These are phyloP conservation scores for Crataegus laevigata DNA, from an alignment of 306 rosid genomes.

Conservation along the genomic window DNA sequence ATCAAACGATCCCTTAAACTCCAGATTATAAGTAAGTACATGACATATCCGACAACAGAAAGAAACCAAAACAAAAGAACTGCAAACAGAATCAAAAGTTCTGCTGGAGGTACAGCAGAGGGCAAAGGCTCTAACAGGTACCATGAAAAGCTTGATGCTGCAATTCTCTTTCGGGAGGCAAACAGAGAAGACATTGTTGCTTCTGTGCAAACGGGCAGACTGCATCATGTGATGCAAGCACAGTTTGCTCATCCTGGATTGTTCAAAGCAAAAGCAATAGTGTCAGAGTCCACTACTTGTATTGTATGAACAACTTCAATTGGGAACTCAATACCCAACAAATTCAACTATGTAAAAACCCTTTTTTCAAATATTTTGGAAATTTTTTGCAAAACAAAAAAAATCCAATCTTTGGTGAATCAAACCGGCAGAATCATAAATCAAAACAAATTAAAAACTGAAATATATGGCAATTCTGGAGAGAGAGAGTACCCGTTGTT, in stretches of 20 bases:
- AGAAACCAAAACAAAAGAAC: no score
- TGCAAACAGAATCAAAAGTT: slow-evolving; percentile 22
- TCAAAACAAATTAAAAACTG: neutral
- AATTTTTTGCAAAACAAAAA: neutral
- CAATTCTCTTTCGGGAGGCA: slow-evolving; percentile 24
- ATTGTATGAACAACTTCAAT: neutral
- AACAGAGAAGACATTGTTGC: slow-evolving; percentile 26
- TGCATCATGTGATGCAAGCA: slow-evolving; percentile 15
- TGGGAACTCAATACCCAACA: neutral
- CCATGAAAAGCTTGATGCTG: slow-evolving; percentile 34
- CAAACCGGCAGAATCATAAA: neutral
- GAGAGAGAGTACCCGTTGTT: slow-evolving; percentile 22
- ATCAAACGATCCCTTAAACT: neutral
- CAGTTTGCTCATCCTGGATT: slow-evolving; percentile 39
- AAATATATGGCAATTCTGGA: neutral
- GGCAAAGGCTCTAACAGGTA: slow-evolving; percentile 25
- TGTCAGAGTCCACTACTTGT: neutral
- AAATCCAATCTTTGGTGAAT: neutral
- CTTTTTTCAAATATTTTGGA: neutral
- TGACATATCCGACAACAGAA: no score
- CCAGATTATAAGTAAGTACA: no score
- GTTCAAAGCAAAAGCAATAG: neutral
- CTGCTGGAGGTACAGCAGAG: slow-evolving; percentile 17
- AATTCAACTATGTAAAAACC: neutral
- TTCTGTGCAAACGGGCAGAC: slow-evolving; percentile 30